Conservation (phyloP, 495 filamentous ascomycete genomes). For the Aspergillus conjunctus region DNA sequence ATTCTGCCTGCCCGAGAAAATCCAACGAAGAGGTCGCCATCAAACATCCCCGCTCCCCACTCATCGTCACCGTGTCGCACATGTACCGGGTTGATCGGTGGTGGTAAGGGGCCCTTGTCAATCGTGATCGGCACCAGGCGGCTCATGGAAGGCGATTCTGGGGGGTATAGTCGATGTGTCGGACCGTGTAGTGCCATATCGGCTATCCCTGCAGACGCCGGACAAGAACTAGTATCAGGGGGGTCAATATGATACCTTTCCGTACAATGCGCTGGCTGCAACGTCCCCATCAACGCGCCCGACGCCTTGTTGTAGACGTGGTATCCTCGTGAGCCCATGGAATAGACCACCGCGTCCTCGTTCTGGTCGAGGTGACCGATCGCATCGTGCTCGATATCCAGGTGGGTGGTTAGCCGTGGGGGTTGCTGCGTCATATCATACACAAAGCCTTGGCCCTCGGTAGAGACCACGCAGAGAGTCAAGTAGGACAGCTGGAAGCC, state of each 20-base stretch:
- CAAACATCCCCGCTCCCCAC: slow-evolving; percentile 45
- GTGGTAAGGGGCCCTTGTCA: slow-evolving; percentile 30
- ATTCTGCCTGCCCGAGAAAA: slow-evolving; percentile 43
- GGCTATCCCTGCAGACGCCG: slow-evolving; percentile 24
- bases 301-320: slow-evolving; percentile 37
- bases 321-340: slow-evolving; percentile 41
- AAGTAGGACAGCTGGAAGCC: slow-evolving; percentile 44
- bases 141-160: slow-evolving; percentile 26
- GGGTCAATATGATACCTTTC: slow-evolving; percentile 38
- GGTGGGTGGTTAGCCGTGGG: slow-evolving; percentile 32
- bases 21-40: slow-evolving; percentile 41
- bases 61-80: slow-evolving; percentile 37
- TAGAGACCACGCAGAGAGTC: slow-evolving; percentile 47
- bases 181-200: slow-evolving; percentile 17
- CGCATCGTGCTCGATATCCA: slow-evolving; percentile 36
- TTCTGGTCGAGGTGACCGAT: slow-evolving; percentile 45
- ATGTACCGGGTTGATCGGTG: slow-evolving; percentile 31
- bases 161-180: slow-evolving; percentile 16
- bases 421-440: slow-evolving; percentile 46
- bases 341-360: slow-evolving; percentile 41
- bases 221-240: slow-evolving; percentile 21
- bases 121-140: slow-evolving; percentile 32
- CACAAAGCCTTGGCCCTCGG: slow-evolving; percentile 40
- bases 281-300: slow-evolving; percentile 32
- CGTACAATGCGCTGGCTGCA: slow-evolving; percentile 34